A percentile compares a stretch with the other conserved stretches of the same genome.
Evolutionary conservation across 1,139 yeast genomes (phyloP).

Genomic region (Geotrichum carabidarum): DNA sequence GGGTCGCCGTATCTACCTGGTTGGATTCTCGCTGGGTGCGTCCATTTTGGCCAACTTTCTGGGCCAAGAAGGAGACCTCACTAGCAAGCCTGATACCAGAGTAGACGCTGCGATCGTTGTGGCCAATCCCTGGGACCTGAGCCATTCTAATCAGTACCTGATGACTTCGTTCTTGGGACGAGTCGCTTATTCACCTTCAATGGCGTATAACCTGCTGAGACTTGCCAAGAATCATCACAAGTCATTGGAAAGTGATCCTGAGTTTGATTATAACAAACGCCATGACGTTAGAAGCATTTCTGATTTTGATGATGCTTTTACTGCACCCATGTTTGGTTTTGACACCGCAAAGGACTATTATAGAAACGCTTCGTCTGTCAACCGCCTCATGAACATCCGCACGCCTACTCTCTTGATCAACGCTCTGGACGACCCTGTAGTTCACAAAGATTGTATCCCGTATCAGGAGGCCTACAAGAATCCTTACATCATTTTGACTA

Average conservation of each 20-base stretch:
- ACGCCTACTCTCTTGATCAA: constrained; percentile 67
- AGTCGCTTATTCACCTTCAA: constrained; percentile 57
- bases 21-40: constrained; percentile 89
- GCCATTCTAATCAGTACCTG: constrained; percentile 51
- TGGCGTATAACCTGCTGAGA: constrained; percentile 60
- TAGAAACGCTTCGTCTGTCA: constrained; percentile 59
- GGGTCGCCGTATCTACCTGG: constrained; percentile 63
- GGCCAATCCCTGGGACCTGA: constrained; percentile 83
- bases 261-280: constrained; percentile 33
- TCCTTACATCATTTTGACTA: constrained; percentile 62
- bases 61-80: constrained; percentile 58
- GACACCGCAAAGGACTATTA: constrained; percentile 69
- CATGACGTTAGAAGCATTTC: constrained; percentile 40
- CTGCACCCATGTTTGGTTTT: constrained; percentile 73
- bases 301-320: constrained; percentile 67
- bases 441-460: constrained; percentile 56
- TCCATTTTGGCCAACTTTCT: constrained; percentile 71
- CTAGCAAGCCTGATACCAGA: constrained; percentile 32
- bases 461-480: constrained; percentile 53
- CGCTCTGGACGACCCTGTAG: constrained; percentile 81
- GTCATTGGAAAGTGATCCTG: constrained; percentile 45
- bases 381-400: constrained; percentile 49
- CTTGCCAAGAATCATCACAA: constrained; percentile 58
- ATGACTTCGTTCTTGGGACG: constrained; percentile 54
- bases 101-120: constrained; percentile 63